phyloP scores from a whole-genome alignment of 129 eudicot species.

The Apium graveolens region DNA sequence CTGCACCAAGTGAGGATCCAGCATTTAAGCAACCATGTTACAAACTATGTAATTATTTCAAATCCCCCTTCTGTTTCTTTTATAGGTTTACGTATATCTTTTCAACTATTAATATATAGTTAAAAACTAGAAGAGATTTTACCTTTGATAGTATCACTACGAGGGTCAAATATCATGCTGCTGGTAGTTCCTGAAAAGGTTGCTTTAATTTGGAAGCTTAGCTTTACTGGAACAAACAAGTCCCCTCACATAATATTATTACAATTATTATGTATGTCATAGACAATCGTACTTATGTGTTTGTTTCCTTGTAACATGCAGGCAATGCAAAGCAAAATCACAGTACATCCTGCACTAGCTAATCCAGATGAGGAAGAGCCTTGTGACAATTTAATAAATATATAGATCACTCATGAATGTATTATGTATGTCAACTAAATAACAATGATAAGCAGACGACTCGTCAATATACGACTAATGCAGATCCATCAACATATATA shows the following conservation, averaged over 20 bases:
- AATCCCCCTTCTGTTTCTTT: constrained; percentile 5
- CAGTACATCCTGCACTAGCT: constrained; percentile 39
- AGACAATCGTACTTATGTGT: constrained; percentile 10
- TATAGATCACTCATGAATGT: background rate
- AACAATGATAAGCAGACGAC: constrained; percentile 4
- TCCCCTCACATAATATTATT: background rate
- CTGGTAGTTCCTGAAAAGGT: background rate
- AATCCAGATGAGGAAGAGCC: constrained; percentile 16
- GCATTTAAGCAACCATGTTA: constrained; percentile 80
- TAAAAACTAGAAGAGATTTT: background rate
- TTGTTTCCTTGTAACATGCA: constrained; percentile 27
- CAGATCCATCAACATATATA: background rate
- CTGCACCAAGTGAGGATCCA: constrained; percentile 54
- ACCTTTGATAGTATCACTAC: background rate
- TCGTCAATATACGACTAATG: background rate
- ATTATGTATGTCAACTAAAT: constrained; percentile 1
- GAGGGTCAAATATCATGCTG: background rate
- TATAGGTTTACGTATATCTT: background rate
- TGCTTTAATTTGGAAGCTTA: background rate
- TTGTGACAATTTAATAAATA: background rate
- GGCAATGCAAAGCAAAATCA: constrained; percentile 48
- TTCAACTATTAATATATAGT: background rate
- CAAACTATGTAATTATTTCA: constrained; percentile 57
- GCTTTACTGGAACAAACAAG: background rate
- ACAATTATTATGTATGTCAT: background rate